Conservation (phyloP, 352 stramenopile genomes). For the Pythium myriotylum region DNA sequence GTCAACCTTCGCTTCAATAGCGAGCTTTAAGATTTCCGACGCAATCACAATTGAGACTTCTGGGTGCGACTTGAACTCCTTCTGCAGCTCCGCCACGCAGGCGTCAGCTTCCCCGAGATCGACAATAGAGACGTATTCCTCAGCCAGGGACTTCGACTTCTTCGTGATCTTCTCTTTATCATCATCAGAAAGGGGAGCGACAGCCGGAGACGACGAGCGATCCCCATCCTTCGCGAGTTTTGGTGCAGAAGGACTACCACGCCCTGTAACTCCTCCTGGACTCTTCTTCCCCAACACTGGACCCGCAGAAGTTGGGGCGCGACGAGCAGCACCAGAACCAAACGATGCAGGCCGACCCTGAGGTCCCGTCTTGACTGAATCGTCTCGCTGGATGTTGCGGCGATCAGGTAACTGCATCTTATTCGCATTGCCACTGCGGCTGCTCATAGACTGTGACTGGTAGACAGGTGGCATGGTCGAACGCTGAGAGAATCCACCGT, state of each 20-base stretch:
- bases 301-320: constrained; percentile 16
- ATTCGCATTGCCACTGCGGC: constrained; percentile 23
- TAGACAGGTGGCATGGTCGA: constrained; percentile 28
- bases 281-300: constrained; percentile 15
- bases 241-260: constrained; percentile 1
- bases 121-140: constrained; percentile 78
- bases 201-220: constrained; percentile 2
- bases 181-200: constrained; percentile 54
- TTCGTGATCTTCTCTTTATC: constrained; percentile 68
- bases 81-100: constrained; percentile 65
- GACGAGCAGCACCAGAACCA: constrained; percentile 15
- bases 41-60: constrained; percentile 61
- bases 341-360: constrained; percentile 34
- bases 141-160: constrained; percentile 75
- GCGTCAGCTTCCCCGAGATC: constrained; percentile 70
- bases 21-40: constrained; percentile 57
- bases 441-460: constrained; percentile 34
- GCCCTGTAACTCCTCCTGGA: neutral
- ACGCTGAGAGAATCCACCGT: constrained; percentile 37
- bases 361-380: constrained; percentile 29
- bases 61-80: constrained; percentile 62
- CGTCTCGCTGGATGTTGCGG: constrained; percentile 21
- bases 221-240: constrained; percentile 14
- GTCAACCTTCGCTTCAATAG: constrained; percentile 69
- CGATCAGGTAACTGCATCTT: constrained; percentile 28